Evolutionary conservation across 257 asterid genomes (phyloP).

Genomic region (Penstemon barbatus): DNA sequence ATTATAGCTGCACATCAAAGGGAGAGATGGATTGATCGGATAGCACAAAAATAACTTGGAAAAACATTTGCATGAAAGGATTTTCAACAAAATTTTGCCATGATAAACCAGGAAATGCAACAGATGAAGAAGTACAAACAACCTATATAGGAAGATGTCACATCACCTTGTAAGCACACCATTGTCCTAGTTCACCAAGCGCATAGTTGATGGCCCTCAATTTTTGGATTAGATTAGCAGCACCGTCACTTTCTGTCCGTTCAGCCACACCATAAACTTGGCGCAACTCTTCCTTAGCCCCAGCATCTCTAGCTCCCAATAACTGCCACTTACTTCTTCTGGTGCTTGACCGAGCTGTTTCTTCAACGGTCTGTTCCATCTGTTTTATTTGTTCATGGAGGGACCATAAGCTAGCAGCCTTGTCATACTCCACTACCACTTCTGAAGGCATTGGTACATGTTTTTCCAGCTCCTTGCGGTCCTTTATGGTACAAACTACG

Average conservation of each 20-base stretch:
- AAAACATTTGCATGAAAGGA: slow-evolving; percentile 8
- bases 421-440: slow-evolving; percentile 91
- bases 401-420: slow-evolving; percentile 93
- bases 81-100: neutral
- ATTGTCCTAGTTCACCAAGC: slow-evolving; percentile 96
- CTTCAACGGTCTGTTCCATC: slow-evolving; percentile 91
- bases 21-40: slow-evolving; percentile 8
- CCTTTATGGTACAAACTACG: slow-evolving; percentile 88
- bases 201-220: slow-evolving; percentile 97
- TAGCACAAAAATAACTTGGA: slow-evolving; percentile 5
- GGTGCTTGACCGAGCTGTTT: slow-evolving; percentile 90
- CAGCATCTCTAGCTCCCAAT: slow-evolving; percentile 99
- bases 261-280: slow-evolving; percentile 99
- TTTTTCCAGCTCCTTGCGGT: slow-evolving; percentile 91
- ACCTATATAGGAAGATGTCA: slow-evolving; percentile 2
- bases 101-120: slow-evolving; percentile 13
- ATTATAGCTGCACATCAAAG: slow-evolving; percentile 15
- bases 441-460: slow-evolving; percentile 99
- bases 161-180: slow-evolving; percentile 96
- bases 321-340: slow-evolving; percentile 98
- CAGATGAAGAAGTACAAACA: neutral
- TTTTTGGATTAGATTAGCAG: slow-evolving; percentile 92
- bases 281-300: slow-evolving; percentile 87
- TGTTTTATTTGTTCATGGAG: slow-evolving; percentile 94
- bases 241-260: slow-evolving; percentile 99